Conservation (phyloP, 306 rosid genomes). For the Begonia fuchsioides region DNA sequence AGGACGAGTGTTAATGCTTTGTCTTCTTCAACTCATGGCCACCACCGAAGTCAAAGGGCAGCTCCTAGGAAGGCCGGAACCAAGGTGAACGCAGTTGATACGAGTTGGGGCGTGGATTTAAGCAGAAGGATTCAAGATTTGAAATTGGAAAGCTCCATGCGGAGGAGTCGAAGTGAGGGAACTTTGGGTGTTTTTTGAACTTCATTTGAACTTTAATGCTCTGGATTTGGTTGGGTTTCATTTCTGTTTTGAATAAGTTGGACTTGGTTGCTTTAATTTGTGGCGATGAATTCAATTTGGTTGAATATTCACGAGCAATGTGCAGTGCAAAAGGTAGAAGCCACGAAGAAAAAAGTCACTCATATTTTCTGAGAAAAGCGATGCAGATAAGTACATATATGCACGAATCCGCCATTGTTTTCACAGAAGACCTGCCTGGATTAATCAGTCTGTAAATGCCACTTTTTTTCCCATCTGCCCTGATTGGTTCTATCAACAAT, state of each 20-base stretch:
- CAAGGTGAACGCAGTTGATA: conserved; percentile 26
- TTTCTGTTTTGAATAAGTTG: too few species aligned
- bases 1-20: conserved; percentile 36
- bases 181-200: conserved; percentile 47
- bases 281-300: too few species aligned
- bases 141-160: conserved; percentile 25
- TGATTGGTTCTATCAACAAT: too few species aligned
- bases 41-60: conserved; percentile 33
- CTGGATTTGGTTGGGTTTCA: too few species aligned
- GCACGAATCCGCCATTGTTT: too few species aligned
- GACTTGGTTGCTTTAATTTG: too few species aligned
- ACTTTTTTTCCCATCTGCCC: neutral
- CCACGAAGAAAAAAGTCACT: too few species aligned
- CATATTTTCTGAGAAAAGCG: too few species aligned
- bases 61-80: too few species aligned
- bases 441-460: neutral
- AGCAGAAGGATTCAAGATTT: conserved; percentile 21
- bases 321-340: too few species aligned
- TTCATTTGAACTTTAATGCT: neutral
- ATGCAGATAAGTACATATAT: too few species aligned
- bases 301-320: too few species aligned
- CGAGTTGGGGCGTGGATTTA: conserved; percentile 20
- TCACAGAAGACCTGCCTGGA: neutral
- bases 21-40: conserved; percentile 25
- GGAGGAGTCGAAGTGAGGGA: conserved; percentile 73